Conservation (phyloP, 2,329 filamentous ascomycete genomes). For the Pseudocercospora fijiensis region DNA sequence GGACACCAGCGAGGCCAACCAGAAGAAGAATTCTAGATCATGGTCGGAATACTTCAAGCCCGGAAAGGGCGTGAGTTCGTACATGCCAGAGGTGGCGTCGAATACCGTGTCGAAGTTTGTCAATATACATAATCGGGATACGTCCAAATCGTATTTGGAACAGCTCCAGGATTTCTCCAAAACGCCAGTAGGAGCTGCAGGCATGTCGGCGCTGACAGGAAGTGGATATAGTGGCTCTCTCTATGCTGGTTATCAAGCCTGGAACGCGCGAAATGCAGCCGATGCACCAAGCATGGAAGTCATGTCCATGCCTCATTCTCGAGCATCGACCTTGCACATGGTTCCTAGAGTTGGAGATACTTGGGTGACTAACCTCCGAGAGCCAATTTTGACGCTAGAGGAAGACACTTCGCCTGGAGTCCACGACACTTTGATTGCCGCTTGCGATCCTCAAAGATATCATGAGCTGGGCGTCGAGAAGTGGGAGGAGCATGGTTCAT, state of each 20-base stretch:
- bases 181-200: constrained; percentile 52
- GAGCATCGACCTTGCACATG: constrained; percentile 44
- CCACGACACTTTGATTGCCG: constrained; percentile 51
- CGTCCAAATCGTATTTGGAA: constrained; percentile 50
- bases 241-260: constrained; percentile 52
- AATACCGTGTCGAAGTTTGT: constrained; percentile 47
- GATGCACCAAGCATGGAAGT: constrained; percentile 47
- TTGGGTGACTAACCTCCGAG: constrained; percentile 48
- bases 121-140: constrained; percentile 46
- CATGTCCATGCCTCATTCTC: constrained; percentile 49
- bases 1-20: constrained; percentile 35
- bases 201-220: constrained; percentile 45
- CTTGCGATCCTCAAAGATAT: constrained; percentile 49
- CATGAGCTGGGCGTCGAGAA: constrained; percentile 44
- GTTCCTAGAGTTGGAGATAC: constrained; percentile 44
- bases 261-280: constrained; percentile 39
- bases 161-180: constrained; percentile 53
- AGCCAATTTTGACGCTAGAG: constrained; percentile 48
- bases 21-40: constrained; percentile 40
- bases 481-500: constrained; percentile 49
- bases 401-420: constrained; percentile 47
- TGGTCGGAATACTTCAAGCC: constrained; percentile 51
- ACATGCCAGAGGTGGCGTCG: constrained; percentile 46
- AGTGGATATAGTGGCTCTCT: constrained; percentile 49
- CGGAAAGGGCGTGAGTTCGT: constrained; percentile 50